These are phyloP conservation scores for Prunus yedoensis DNA, from an alignment of 331 rosid genomes.

Conservation along the genomic window DNA sequence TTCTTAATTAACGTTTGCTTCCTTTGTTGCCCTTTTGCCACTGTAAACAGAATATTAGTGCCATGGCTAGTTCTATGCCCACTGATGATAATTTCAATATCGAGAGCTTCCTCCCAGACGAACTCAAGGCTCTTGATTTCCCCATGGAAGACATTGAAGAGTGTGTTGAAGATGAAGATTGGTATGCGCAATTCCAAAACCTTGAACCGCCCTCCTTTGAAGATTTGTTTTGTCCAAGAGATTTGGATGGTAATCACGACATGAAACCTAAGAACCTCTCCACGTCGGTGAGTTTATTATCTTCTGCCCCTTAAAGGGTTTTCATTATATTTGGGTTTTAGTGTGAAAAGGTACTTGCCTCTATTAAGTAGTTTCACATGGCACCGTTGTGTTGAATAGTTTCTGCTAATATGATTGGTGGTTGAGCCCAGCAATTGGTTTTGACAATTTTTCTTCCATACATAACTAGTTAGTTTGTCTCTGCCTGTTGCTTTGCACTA, in stretches of 20 bases:
- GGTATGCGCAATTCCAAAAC: slow-evolving; percentile 49
- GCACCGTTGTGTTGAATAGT: neutral
- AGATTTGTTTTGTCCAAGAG: slow-evolving; percentile 28
- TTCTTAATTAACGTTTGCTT: slow-evolving; percentile 1
- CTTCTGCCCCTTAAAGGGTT: neutral
- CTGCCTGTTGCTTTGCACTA: neutral
- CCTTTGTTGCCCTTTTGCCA: slow-evolving; percentile 7
- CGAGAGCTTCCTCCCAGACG: slow-evolving; percentile 24
- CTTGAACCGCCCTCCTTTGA: slow-evolving; percentile 48
- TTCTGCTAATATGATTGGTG: neutral
- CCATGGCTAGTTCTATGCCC: slow-evolving; percentile 55
- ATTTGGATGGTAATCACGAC: slow-evolving; percentile 27
- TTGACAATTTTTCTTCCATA: neutral
- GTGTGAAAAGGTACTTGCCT: neutral
- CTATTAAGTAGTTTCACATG: neutral
- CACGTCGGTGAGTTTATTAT: slow-evolving; percentile 50
- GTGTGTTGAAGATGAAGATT: slow-evolving; percentile 49
- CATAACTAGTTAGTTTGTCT: neutral
- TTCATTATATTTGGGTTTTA: neutral
- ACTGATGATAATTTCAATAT: slow-evolving; percentile 42
- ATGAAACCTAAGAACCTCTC: slow-evolving; percentile 30
- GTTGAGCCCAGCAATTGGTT: neutral
- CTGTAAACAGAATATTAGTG: slow-evolving; percentile 39
- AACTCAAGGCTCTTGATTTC: slow-evolving; percentile 50
- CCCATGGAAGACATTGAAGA: slow-evolving; percentile 73